These are phyloP conservation scores for Silybum marianum DNA, from an alignment of 129 eudicot species.

Conservation along the genomic window DNA sequence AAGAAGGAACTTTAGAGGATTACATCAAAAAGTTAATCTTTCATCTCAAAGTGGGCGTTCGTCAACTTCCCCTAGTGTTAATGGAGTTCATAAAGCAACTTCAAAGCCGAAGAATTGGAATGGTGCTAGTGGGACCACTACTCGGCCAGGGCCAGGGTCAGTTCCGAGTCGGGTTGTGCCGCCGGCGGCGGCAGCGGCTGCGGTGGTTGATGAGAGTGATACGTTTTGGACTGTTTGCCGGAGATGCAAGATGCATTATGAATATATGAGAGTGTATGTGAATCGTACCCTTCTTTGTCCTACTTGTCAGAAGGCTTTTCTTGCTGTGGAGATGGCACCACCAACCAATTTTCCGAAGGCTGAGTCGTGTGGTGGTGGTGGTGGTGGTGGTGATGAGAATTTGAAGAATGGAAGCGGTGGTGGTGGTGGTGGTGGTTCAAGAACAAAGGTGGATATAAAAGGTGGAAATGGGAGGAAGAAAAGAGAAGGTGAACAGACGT, in stretches of 20 bases:
- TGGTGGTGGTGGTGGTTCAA: conserved; percentile 20
- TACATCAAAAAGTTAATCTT: conserved; percentile 42
- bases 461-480: conserved; percentile 51
- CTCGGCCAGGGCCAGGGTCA: conserved; percentile 13
- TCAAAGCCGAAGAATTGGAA: conserved; percentile 34
- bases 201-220: conserved; percentile 31
- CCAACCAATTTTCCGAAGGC: conserved; percentile 43
- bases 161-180: background rate
- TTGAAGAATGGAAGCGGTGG: background rate
- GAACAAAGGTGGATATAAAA: conserved; percentile 30
- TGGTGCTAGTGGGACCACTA: conserved; percentile 2
- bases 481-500: conserved; percentile 41
- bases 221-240: conserved; percentile 83
- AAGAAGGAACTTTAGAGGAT: conserved; percentile 45
- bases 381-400: background rate
- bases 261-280: conserved; percentile 54
- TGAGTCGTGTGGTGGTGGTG: background rate
- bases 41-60: conserved; percentile 41
- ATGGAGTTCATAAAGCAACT: conserved; percentile 43
- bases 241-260: conserved; percentile 68
- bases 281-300: conserved; percentile 62
- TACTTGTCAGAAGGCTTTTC: conserved; percentile 54
- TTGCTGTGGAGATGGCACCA: conserved; percentile 60
- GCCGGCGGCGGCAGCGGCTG: too few species aligned
- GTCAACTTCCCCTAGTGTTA: conserved; percentile 30